Conservation (phyloP, 441 rosid genomes). For the Eutrema salsugineum region DNA sequence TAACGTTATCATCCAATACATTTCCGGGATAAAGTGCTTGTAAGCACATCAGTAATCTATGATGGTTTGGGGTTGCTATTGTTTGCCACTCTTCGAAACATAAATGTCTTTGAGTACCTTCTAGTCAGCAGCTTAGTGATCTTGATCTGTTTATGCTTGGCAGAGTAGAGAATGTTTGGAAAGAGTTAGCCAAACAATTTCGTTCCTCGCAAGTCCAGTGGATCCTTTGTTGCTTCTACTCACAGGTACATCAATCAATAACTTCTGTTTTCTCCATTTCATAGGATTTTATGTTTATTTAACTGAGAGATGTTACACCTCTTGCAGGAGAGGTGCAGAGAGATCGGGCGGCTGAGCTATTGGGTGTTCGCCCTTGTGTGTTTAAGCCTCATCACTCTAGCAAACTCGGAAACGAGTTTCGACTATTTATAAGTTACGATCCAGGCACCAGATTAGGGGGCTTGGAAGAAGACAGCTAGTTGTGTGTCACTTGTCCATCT, state of each 20-base stretch:
- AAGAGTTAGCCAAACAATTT: slow-evolving; percentile 61
- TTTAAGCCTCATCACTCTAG: slow-evolving; percentile 80
- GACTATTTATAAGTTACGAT: slow-evolving; percentile 75
- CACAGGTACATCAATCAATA: slow-evolving; percentile 49
- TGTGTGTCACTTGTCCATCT: not conserved
- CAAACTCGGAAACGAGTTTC: slow-evolving; percentile 88
- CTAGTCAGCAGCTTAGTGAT: not conserved
- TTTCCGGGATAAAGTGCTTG: not conserved
- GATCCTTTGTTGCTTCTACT: slow-evolving; percentile 64
- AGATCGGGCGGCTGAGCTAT: slow-evolving; percentile 66
- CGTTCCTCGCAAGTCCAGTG: slow-evolving; percentile 52
- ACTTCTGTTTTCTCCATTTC: not conserved
- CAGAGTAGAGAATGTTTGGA: slow-evolving; percentile 91
- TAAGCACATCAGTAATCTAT: not conserved
- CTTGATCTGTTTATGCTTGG: slow-evolving; percentile 22
- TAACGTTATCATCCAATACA: not conserved
- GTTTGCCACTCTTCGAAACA: not conserved
- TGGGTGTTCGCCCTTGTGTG: slow-evolving; percentile 70
- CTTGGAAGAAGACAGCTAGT: slow-evolving; percentile 56
- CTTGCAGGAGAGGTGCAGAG: slow-evolving; percentile 81
- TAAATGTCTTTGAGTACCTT: not conserved
- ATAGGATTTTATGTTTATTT: not conserved
- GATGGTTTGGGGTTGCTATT: not conserved
- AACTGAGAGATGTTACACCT: not conserved
- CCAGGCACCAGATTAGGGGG: slow-evolving; percentile 81